Evolutionary conservation across 108 stramenopile species (phyloP).

Genomic region (Fragilaria crotonensis): DNA sequence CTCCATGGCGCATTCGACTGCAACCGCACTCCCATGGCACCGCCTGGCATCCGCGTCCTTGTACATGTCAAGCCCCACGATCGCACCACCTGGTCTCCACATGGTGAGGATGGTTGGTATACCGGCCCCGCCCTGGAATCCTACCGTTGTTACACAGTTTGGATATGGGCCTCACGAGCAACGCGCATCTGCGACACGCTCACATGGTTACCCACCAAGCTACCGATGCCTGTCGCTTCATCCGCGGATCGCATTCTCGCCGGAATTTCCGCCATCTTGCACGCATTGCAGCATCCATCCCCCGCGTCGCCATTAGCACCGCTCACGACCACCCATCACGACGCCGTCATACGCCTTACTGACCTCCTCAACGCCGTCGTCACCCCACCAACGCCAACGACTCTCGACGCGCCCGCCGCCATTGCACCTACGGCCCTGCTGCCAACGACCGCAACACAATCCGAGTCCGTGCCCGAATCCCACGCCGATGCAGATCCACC

Average conservation of each 20-base stretch:
- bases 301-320: too few species aligned
- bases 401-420: neutral
- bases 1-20: too few species aligned
- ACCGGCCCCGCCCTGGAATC: constrained; percentile 36
- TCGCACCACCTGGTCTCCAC: too few species aligned
- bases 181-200: neutral
- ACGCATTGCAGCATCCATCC: neutral
- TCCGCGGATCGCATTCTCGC: neutral
- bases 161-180: constrained; percentile 3
- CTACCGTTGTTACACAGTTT: constrained; percentile 31
- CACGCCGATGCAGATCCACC: too few species aligned
- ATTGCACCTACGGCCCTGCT: neutral
- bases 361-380: too few species aligned
- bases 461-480: too few species aligned
- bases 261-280: neutral
- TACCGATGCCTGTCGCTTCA: neutral
- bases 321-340: neutral
- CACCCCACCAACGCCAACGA: neutral
- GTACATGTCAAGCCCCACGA: too few species aligned
- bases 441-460: too few species aligned
- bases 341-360: too few species aligned
- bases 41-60: too few species aligned
- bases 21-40: too few species aligned
- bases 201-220: neutral
- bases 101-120: too few species aligned